phyloP scores from a whole-genome alignment of 73 alveolate species.

The Paraurostyla sp. region DNA sequence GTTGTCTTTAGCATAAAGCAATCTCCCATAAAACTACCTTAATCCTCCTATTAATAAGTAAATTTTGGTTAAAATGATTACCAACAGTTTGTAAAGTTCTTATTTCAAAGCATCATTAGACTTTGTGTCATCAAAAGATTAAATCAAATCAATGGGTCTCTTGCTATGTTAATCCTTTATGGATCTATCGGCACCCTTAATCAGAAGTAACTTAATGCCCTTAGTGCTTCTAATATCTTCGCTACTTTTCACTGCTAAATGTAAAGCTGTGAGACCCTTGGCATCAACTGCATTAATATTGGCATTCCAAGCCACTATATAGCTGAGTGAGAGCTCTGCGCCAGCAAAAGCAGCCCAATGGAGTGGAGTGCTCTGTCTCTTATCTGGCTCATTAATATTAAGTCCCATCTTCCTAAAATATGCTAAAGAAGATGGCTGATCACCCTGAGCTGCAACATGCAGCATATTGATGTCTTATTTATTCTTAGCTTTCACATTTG shows the following conservation, averaged over 20 bases:
- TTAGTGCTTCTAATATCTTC: slow-evolving; percentile 10
- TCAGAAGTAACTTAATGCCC: background rate
- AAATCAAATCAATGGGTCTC: slow-evolving; percentile 5
- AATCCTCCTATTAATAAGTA: background rate
- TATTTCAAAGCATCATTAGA: background rate
- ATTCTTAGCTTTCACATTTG: slow-evolving; percentile 58
- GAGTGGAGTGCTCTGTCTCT: slow-evolving; percentile 70
- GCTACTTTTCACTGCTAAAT: slow-evolving; percentile 68
- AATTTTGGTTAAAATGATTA: background rate
- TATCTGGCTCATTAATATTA: slow-evolving; percentile 57
- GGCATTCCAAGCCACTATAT: slow-evolving; percentile 68
- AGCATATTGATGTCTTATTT: slow-evolving; percentile 67
- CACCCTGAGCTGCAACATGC: slow-evolving; percentile 87
- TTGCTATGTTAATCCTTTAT: background rate
- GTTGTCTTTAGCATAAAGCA: slow-evolving; percentile 37
- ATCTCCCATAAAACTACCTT: slow-evolving; percentile 9
- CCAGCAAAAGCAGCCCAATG: slow-evolving; percentile 83
- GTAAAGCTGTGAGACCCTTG: slow-evolving; percentile 79
- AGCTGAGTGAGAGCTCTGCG: slow-evolving; percentile 69
- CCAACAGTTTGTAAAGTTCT: background rate
- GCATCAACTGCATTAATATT: slow-evolving; percentile 71
- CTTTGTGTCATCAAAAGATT: background rate
- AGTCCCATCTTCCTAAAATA: slow-evolving; percentile 59
- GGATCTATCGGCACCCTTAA: slow-evolving; percentile 46
- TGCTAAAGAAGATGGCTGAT: slow-evolving; percentile 75